Evolutionary conservation across 2,329 filamentous ascomycete species (phyloP).

Genomic region (Lecanicillium sp.): DNA sequence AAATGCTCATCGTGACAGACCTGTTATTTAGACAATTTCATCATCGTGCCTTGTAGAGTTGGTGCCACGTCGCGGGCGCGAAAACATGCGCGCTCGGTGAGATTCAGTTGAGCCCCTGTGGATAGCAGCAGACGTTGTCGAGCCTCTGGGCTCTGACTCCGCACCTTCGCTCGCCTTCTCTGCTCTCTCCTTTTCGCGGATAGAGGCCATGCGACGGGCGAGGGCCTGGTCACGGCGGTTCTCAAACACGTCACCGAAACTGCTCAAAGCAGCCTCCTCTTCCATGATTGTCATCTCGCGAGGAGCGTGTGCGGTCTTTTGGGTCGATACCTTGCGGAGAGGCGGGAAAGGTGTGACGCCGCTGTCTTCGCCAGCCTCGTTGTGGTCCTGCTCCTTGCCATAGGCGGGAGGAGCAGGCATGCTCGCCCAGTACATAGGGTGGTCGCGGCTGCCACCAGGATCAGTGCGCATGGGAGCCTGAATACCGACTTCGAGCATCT

Average conservation of each 20-base stretch:
- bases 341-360: conserved; percentile 10
- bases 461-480: conserved; percentile 61
- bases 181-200: conserved; percentile 32
- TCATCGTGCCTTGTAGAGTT: conserved; percentile 7
- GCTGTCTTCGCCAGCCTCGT: conserved; percentile 15
- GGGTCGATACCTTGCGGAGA: conserved; percentile 1
- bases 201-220: conserved; percentile 32
- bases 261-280: conserved; percentile 27
- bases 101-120: conserved; percentile 11
- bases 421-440: conserved; percentile 53
- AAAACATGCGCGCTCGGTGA: conserved; percentile 9
- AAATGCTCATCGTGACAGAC: neutral
- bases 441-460: conserved; percentile 63
- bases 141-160: conserved; percentile 11
- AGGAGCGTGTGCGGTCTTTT: conserved; percentile 14
- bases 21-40: conserved; percentile 9
- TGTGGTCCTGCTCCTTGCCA: conserved; percentile 22
- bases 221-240: conserved; percentile 32
- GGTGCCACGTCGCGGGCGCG: conserved; percentile 3
- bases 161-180: conserved; percentile 13
- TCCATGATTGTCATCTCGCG: conserved; percentile 18
- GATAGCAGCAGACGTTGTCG: conserved; percentile 10
- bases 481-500: conserved; percentile 77
- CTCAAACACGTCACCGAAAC: conserved; percentile 43
- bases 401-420: conserved; percentile 30